Conservation (phyloP, 495 filamentous ascomycete genomes). For the Talaromyces nanjingensis region DNA sequence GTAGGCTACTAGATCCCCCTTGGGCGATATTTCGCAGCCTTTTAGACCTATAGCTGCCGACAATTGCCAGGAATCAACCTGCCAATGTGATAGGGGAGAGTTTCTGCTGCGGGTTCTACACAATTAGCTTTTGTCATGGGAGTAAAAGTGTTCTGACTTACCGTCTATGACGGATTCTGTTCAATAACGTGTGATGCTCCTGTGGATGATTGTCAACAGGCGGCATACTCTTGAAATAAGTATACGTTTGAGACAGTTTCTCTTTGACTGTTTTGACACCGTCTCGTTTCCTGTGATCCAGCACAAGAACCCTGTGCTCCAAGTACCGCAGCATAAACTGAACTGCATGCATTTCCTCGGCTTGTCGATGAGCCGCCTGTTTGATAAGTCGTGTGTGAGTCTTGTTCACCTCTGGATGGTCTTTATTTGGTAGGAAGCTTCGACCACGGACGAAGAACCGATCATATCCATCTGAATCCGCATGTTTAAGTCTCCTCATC, state of each 20-base stretch:
- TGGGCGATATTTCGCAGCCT: slow-evolving; percentile 23
- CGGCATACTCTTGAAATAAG: slow-evolving; percentile 2
- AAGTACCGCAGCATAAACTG: slow-evolving; percentile 13
- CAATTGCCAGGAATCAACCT: slow-evolving; percentile 7
- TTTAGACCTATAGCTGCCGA: slow-evolving; percentile 12
- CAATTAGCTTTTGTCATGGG: background rate
- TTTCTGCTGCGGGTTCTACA: background rate
- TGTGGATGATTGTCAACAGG: background rate
- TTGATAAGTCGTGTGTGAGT: slow-evolving; percentile 20
- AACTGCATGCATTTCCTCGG: slow-evolving; percentile 16
- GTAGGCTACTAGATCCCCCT: slow-evolving; percentile 20
- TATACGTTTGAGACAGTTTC: slow-evolving; percentile 1
- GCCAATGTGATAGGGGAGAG: background rate
- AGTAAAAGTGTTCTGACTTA: background rate
- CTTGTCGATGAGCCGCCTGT: slow-evolving; percentile 14
- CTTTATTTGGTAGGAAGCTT: slow-evolving; percentile 11
- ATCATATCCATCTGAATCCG: slow-evolving; percentile 16
- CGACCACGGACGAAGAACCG: slow-evolving; percentile 21
- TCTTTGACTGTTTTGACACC: slow-evolving; percentile 2
- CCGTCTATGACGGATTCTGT: background rate
- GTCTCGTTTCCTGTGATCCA: slow-evolving; percentile 1
- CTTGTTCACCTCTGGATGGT: slow-evolving; percentile 19
- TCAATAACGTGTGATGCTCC: background rate
- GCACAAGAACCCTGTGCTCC: slow-evolving; percentile 8
- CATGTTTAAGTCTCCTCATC: slow-evolving; percentile 13